Evolutionary conservation across 202 grass and related monocot species (phyloP).

Genomic region (Saccharum hybrid): DNA sequence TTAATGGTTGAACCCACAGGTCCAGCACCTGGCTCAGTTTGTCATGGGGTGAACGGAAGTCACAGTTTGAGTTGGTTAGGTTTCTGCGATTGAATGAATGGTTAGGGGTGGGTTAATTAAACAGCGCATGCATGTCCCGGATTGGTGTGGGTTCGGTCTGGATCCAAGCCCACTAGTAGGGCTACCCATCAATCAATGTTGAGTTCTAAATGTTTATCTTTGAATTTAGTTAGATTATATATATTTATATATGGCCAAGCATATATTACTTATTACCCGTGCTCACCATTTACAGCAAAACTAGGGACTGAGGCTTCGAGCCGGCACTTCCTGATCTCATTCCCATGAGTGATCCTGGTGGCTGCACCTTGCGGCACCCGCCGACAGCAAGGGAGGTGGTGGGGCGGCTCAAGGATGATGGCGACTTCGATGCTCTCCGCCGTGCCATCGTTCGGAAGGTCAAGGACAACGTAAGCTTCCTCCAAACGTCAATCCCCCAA

Average conservation of each 20-base stretch:
- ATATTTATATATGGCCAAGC: not conserved
- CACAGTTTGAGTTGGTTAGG: too few relatives aligned
- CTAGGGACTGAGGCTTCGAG: conserved; percentile 6
- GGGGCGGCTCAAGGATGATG: conserved; percentile 77
- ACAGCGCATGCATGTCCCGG: not conserved
- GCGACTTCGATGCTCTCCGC: conserved; percentile 91
- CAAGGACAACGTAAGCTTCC: conserved; percentile 76
- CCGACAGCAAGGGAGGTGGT: conserved; percentile 74
- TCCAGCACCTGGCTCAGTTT: too few relatives aligned
- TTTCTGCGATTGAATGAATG: too few relatives aligned
- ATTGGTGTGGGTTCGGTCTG: too few relatives aligned
- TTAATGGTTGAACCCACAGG: too few relatives aligned
- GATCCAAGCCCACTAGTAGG: too few relatives aligned
- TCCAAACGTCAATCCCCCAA: not conserved
- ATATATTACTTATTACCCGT: not conserved
- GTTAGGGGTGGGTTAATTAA: not conserved
- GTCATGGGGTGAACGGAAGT: too few relatives aligned
- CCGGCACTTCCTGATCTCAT: not conserved
- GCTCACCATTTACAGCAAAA: not conserved
- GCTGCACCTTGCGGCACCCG: not conserved
- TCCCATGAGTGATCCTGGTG: conserved; percentile 33
- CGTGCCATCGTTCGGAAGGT: conserved; percentile 80
- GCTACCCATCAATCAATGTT: not conserved
- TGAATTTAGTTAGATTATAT: not conserved
- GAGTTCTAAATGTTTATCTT: not conserved